Percentiles rank a stretch among this genome's conserved stretches.
These are phyloP conservation scores for Tardiomyces digboiensis DNA, from an alignment of 1,139 yeast genomes.

Conservation along the genomic window DNA sequence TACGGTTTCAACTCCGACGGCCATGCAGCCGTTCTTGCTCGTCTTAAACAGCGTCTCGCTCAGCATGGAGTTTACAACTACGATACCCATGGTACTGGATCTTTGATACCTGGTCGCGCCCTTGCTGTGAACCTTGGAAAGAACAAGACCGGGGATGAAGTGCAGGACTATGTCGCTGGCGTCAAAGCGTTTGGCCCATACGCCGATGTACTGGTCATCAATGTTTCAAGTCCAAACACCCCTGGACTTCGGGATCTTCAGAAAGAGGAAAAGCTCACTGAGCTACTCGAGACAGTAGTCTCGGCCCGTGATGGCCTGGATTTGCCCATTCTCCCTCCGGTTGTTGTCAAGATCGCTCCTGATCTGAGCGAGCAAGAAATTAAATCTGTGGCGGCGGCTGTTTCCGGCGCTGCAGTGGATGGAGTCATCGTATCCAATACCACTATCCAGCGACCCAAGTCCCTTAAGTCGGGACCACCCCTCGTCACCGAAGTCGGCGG, in stretches of 20 bases:
- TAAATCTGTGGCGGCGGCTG: slow-evolving; percentile 73
- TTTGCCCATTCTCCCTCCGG: slow-evolving; percentile 37
- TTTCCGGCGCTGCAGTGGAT: slow-evolving; percentile 68
- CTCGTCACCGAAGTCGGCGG: slow-evolving; percentile 68
- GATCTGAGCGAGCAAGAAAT: slow-evolving; percentile 80
- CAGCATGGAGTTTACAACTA: slow-evolving; percentile 8
- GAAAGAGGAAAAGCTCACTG: slow-evolving; percentile 60
- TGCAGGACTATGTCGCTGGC: slow-evolving; percentile 77
- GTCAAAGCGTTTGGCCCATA: slow-evolving; percentile 70
- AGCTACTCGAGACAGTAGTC: slow-evolving; percentile 45
- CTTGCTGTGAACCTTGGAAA: slow-evolving; percentile 85
- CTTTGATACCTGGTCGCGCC: slow-evolving; percentile 55
- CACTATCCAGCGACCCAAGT: slow-evolving; percentile 68
- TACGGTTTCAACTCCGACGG: slow-evolving; percentile 95
- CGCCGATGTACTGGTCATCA: slow-evolving; percentile 84
- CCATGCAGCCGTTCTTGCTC: slow-evolving; percentile 61
- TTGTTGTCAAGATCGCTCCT: slow-evolving; percentile 88
- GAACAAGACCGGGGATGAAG: slow-evolving; percentile 85
- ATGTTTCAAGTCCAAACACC: slow-evolving; percentile 95
- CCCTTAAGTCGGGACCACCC: slow-evolving; percentile 39
- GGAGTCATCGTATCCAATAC: slow-evolving; percentile 93
- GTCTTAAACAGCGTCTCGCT: slow-evolving; percentile 49
- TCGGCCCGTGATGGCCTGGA: slow-evolving; percentile 26
- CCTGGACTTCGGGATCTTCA: slow-evolving; percentile 91
- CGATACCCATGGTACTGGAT: slow-evolving; percentile 26